Evolutionary conservation across 2,329 filamentous ascomycete species (phyloP), one percentile per base, ranked within the genome.

Genomic region (Ophiostoma ulmi): DNA sequence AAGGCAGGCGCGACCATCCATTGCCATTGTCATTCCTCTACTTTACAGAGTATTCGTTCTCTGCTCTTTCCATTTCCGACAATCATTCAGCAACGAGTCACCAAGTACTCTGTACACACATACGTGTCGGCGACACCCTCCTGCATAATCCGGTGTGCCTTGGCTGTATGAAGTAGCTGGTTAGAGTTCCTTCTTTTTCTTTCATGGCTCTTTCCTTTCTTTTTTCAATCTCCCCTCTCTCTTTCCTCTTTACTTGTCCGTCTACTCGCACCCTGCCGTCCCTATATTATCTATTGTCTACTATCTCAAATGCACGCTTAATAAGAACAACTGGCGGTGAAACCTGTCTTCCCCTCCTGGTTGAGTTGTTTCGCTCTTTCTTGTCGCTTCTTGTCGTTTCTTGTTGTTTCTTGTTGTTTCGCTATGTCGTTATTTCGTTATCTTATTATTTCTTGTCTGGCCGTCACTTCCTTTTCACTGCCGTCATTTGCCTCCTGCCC

Each of bases 91-190:
- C 41, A 44, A 14, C 13, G 14, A 44, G 14, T 44, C 44, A 48
- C 17, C 14, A 44, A 44, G 41, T 22, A 55, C 48, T 22, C 20
- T 22, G n/a, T 55, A 55, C 48, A 55, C 58, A 63, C 26, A 35
- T 63, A 63, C 58, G 58, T 63, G 58, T 63, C 58, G 22, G 58
- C 35, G 26, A 35, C 58, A 63, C 58, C 26, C 55, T 61, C 13
- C 58, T 63, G 58, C 26, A 63, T 63, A 20, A 5, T 31, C 22
- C 48, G n/a, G 48, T 22, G 11, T 55, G 48, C 5, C 39, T 4
- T 41, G 8, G 39, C 39, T 41, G 8, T 41, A 41, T 3, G 3
- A 2, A 31, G 31, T 48, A 48, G 44, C 44, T 48, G 38, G 1
- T 58, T 26, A 55, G 20, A 13, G 52, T 13, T 58, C n/a, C 8